Evolutionary conservation across 2,329 filamentous ascomycete genomes (phyloP).

Genomic region (Apiospora hydei): DNA sequence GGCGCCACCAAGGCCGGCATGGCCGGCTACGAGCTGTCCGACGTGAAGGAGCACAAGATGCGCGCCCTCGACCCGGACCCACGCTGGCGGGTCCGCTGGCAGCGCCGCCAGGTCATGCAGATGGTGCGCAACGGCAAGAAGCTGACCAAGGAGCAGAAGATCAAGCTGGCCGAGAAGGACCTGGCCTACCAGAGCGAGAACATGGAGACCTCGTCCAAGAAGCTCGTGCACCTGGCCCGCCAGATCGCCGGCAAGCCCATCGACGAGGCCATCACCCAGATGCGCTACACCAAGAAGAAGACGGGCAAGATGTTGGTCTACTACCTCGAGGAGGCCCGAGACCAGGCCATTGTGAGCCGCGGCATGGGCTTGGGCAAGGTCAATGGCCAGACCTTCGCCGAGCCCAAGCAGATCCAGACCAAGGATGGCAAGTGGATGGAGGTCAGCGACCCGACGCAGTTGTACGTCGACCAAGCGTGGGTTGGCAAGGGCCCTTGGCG

Average conservation of each 20-base stretch:
- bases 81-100: conserved; percentile 73
- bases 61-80: conserved; percentile 79
- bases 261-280: conserved; percentile 91
- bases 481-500: conserved; percentile 78
- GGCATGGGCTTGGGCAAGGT: conserved; percentile 80
- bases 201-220: conserved; percentile 89
- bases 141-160: conserved; percentile 68
- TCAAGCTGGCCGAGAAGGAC: conserved; percentile 70
- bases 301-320: conserved; percentile 80
- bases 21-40: conserved; percentile 29
- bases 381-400: conserved; percentile 48
- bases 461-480: conserved; percentile 95
- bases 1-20: conserved; percentile 25
- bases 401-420: conserved; percentile 68
- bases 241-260: conserved; percentile 95
- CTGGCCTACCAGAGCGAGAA: conserved; percentile 68
- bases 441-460: conserved; percentile 76
- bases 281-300: conserved; percentile 96
- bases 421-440: conserved; percentile 78
- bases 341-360: conserved; percentile 78
- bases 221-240: conserved; percentile 82
- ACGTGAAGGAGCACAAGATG: conserved; percentile 59
- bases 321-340: conserved; percentile 81
- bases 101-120: conserved; percentile 84
- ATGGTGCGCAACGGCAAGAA: conserved; percentile 74